phyloP scores from a whole-genome alignment of 306 rosid genomes.

The Cicer chorassanicum region DNA sequence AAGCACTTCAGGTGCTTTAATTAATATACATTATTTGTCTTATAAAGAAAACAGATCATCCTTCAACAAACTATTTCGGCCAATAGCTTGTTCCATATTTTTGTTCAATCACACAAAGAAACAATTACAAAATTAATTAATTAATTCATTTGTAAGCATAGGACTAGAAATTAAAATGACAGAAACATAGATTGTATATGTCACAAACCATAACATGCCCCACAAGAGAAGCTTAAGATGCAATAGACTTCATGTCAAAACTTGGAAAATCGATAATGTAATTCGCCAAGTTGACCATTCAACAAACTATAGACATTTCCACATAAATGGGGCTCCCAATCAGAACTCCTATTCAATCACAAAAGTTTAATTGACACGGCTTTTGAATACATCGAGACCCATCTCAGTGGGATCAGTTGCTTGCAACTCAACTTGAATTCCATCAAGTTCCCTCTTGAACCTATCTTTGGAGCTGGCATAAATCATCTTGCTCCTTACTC shows the following conservation, averaged over 20 bases:
- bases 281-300: slow-evolving; percentile 55
- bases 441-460: slow-evolving; percentile 94
- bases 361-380: slow-evolving; percentile 66
- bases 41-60: background rate
- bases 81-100: slow-evolving; percentile 41
- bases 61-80: background rate
- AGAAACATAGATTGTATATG: slow-evolving; percentile 53
- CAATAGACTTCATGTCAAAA: slow-evolving; percentile 50
- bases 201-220: slow-evolving; percentile 60
- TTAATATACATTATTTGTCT: background rate
- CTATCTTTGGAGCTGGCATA: slow-evolving; percentile 93
- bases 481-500: slow-evolving; percentile 92
- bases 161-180: slow-evolving; percentile 49
- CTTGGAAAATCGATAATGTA: slow-evolving; percentile 54
- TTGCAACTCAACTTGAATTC: slow-evolving; percentile 82
- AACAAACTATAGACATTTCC: slow-evolving; percentile 56
- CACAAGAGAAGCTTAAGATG: slow-evolving; percentile 53
- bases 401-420: slow-evolving; percentile 91
- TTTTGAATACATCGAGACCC: slow-evolving; percentile 73
- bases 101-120: slow-evolving; percentile 51
- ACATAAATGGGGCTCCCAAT: slow-evolving; percentile 41
- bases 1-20: background rate
- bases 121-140: slow-evolving; percentile 51
- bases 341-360: slow-evolving; percentile 38
- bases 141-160: slow-evolving; percentile 37